Percentiles rank a stretch among this genome's conserved stretches.
Conservation (phyloP, 2,329 filamentous ascomycete species). For the Myriosclerotinia duriaeana region DNA sequence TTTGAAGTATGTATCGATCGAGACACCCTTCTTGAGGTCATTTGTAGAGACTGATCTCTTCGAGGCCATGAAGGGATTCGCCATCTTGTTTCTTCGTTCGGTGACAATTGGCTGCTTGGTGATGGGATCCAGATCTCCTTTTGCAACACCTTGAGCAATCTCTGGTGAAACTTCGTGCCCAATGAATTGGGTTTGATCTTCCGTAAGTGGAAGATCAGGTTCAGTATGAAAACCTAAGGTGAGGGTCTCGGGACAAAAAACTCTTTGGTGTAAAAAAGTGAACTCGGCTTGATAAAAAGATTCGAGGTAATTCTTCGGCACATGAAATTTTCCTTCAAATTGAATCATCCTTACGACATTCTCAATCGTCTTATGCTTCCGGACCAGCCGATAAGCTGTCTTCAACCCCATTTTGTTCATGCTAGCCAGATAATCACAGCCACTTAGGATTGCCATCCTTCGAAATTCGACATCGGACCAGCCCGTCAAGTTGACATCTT, state of each 20-base stretch:
- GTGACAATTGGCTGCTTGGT: constrained; percentile 63
- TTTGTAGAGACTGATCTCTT: constrained; percentile 41
- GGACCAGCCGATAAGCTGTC: constrained; percentile 85
- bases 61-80: constrained; percentile 28
- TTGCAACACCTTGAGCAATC: constrained; percentile 71
- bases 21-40: constrained; percentile 58
- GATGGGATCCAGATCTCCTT: constrained; percentile 83
- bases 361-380: constrained; percentile 86
- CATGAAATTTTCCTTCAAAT: constrained; percentile 80
- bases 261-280: constrained; percentile 92
- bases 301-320: constrained; percentile 79
- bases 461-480: constrained; percentile 93
- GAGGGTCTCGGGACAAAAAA: constrained; percentile 76
- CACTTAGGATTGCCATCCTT: constrained; percentile 93
- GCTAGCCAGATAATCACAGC: constrained; percentile 90
- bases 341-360: constrained; percentile 78
- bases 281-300: constrained; percentile 83
- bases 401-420: constrained; percentile 87
- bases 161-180: constrained; percentile 69
- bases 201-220: constrained; percentile 60
- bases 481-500: constrained; percentile 82
- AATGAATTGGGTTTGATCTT: constrained; percentile 76
- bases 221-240: constrained; percentile 74
- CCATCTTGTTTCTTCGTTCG: constrained; percentile 33
- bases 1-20: constrained; percentile 66